A percentile compares a stretch with the other conserved stretches of the same genome.
These are phyloP conservation scores for Leptographium flavum DNA, from an alignment of 2,329 filamentous ascomycete species.

Conservation along the genomic window DNA sequence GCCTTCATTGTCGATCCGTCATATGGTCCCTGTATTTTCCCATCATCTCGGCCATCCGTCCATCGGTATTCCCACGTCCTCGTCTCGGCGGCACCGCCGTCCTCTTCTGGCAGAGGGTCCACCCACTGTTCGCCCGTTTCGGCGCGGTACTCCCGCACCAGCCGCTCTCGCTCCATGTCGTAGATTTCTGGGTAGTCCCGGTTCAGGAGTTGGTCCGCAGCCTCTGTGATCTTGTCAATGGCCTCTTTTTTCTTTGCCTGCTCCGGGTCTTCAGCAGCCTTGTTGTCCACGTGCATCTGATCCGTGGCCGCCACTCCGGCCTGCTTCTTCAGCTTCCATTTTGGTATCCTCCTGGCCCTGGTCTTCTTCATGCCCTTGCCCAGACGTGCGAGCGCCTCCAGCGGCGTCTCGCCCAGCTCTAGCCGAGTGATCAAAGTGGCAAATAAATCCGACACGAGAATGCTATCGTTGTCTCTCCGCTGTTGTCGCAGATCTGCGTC, in stretches of 20 bases:
- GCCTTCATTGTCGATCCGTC: conserved; percentile 74
- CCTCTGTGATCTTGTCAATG: conserved; percentile 74
- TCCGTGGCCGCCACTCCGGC: conserved; percentile 27
- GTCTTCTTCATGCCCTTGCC: conserved; percentile 49
- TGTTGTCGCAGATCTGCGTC: conserved; percentile 62
- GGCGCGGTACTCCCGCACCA: conserved; percentile 68
- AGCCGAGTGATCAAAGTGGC: conserved; percentile 57
- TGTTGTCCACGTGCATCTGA: conserved; percentile 63
- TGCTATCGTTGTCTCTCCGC: conserved; percentile 68
- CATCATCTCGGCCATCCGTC: conserved; percentile 75
- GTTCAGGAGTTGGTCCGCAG: conserved; percentile 73
- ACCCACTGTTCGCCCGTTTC: conserved; percentile 82
- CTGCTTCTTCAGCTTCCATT: conserved; percentile 58
- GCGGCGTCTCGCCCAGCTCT: conserved; percentile 67
- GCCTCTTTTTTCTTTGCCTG: conserved; percentile 56
- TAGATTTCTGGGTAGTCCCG: conserved; percentile 84
- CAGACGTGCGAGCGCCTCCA: conserved; percentile 76
- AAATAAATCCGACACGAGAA: conserved; percentile 69
- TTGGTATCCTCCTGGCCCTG: conserved; percentile 44
- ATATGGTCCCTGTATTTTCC: conserved; percentile 71
- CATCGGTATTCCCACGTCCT: conserved; percentile 82
- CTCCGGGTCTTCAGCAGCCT: conserved; percentile 46
- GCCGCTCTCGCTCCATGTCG: conserved; percentile 69
- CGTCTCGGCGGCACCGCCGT: conserved; percentile 5
- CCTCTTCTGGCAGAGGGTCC: conserved; percentile 22